phyloP scores from a whole-genome alignment of 2,329 filamentous ascomycete species.

The Samsoniella hepiali region DNA sequence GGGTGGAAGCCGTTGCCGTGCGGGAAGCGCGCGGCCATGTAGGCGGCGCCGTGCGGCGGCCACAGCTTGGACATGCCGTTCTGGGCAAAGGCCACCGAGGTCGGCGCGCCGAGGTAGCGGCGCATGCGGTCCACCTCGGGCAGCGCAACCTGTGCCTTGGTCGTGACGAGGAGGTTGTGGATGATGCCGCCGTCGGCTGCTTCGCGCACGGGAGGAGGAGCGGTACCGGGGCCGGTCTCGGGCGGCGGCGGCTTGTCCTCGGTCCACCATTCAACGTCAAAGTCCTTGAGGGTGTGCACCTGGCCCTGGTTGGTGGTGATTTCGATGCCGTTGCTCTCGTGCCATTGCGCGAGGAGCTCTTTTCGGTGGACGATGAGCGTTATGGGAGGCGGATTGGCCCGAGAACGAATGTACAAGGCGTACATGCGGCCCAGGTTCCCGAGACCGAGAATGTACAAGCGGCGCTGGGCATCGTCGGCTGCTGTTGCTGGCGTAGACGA shows the following conservation, averaged over 20 bases:
- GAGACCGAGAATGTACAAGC: slow-evolving; percentile 74
- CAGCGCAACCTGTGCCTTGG: slow-evolving; percentile 69
- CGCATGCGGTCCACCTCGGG: slow-evolving; percentile 57
- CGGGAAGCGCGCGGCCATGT: slow-evolving; percentile 41
- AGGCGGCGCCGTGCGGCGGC: slow-evolving; percentile 48
- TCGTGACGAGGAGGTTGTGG: slow-evolving; percentile 71
- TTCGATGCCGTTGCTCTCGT: slow-evolving; percentile 41
- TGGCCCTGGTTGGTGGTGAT: slow-evolving; percentile 38
- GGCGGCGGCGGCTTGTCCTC: slow-evolving; percentile 35
- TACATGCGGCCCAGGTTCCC: slow-evolving; percentile 73
- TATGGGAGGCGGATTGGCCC: slow-evolving; percentile 63
- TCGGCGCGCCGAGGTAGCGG: slow-evolving; percentile 58
- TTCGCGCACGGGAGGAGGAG: slow-evolving; percentile 33
- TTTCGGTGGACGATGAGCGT: slow-evolving; percentile 74
- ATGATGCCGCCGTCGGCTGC: slow-evolving; percentile 47
- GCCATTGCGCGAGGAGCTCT: slow-evolving; percentile 49
- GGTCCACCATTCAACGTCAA: slow-evolving; percentile 55
- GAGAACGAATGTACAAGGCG: slow-evolving; percentile 65
- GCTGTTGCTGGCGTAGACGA: background rate
- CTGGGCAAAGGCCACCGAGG: slow-evolving; percentile 79
- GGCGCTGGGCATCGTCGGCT: slow-evolving; percentile 29
- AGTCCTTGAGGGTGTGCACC: slow-evolving; percentile 33
- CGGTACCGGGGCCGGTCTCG: slow-evolving; percentile 24
- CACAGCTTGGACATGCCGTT: slow-evolving; percentile 77
- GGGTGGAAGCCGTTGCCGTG: slow-evolving; percentile 57